Percentiles rank a stretch among this genome's conserved stretches.
These are phyloP conservation scores for Torulaspora delbrueckii DNA, from an alignment of 805 yeast species.

Conservation along the genomic window DNA sequence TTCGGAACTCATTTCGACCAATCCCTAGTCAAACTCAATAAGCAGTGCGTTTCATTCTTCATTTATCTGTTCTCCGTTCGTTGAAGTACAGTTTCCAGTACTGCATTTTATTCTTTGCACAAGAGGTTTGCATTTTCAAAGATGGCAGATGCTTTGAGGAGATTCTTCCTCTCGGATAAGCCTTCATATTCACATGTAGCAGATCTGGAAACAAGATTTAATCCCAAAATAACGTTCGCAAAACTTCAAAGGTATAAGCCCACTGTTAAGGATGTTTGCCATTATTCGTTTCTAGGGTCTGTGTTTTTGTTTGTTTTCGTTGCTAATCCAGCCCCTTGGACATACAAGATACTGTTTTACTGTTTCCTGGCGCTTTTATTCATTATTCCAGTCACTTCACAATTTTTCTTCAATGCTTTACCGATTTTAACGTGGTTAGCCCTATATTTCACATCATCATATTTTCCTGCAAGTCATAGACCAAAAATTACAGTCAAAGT, in stretches of 20 bases:
- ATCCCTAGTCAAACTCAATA: not conserved
- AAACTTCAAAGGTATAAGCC: slow-evolving; percentile 42
- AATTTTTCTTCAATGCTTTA: slow-evolving; percentile 75
- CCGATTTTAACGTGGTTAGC: slow-evolving; percentile 86
- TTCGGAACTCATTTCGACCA: not conserved
- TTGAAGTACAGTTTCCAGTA: not conserved
- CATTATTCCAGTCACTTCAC: slow-evolving; percentile 71
- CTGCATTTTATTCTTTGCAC: not conserved
- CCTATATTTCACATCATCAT: slow-evolving; percentile 70
- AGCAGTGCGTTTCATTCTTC: not conserved
- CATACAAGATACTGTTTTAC: slow-evolving; percentile 34
- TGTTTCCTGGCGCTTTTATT: slow-evolving; percentile 43
- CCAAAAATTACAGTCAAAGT: slow-evolving; percentile 88
- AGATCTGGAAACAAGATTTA: slow-evolving; percentile 47
- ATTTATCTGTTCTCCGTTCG: not conserved
- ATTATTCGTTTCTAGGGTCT: slow-evolving; percentile 46
- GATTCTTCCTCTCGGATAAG: slow-evolving; percentile 52
- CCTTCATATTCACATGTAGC: slow-evolving; percentile 46
- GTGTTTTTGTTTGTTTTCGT: slow-evolving; percentile 56
- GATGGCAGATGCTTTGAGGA: slow-evolving; percentile 39
- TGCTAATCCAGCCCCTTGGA: slow-evolving; percentile 51
- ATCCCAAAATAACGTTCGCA: slow-evolving; percentile 40
- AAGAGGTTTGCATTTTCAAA: not conserved
- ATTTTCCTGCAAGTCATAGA: slow-evolving; percentile 66
- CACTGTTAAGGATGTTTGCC: slow-evolving; percentile 45